Evolutionary conservation across 2,329 filamentous ascomycete genomes (phyloP), one percentile per base, ranked within the genome.

Genomic region (Podosphaera fusca): DNA sequence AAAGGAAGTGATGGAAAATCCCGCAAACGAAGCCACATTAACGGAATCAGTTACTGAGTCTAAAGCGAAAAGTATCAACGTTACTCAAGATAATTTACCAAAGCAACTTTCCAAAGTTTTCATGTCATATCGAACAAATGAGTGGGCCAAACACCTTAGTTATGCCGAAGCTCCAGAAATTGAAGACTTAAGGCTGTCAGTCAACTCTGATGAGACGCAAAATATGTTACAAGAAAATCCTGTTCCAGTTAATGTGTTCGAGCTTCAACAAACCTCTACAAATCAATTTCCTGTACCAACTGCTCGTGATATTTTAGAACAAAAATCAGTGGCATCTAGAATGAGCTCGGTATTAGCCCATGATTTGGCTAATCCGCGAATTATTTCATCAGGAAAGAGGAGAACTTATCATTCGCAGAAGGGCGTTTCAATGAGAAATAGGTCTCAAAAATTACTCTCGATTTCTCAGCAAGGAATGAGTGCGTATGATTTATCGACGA

Each of bases 61-160:
- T 21, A 69, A 69, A 1, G 75, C 76, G 2, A 69, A 70, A 12
- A 68, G 71, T 6, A 69, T 68, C 14, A 77, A 70, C 52, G 67
- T 84, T 58, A 80, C 76, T 4, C 76, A 75, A 60, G 79, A 80
- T 2, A 74, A 74, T 9, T 74, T 94, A 8, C 85, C 86, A 0
- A 72, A 75, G n/a, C 79, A 80, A 10, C 69, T 88, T 38, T 92
- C 88, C 0, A 82, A 79, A 59, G 78, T 94, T 7, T 84, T 88
- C 1, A 73, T 87, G 67, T 85, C 84, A 0, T 94, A 92, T 66
- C 80, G 90, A 58, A 95, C 88, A 1, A 94, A 94, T 61, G 90
- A 96, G 70, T 96, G 90, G 90, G 87, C 88, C 0, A 95, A 95
- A 68, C 87, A 95, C 67, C 74, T 95, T 9, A 80, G 81, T 60